These are phyloP conservation scores for Leucocoprinus leucothites DNA, from an alignment of 768 basidiomycete species.

Conservation along the genomic window DNA sequence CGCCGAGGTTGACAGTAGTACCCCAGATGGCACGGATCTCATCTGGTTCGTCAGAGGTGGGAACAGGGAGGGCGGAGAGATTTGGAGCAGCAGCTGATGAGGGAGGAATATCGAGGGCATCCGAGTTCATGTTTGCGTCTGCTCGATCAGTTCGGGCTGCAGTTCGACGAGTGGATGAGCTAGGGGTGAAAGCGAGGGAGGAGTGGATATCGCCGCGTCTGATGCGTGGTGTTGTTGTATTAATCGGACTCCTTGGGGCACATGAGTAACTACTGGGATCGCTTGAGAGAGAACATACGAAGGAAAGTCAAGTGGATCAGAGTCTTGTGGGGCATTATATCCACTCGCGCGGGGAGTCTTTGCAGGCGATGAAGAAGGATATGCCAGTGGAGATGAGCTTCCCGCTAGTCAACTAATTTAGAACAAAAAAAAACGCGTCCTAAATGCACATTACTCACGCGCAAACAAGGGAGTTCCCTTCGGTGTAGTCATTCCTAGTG, in stretches of 20 bases:
- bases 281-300: slow-evolving; percentile 44
- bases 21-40: slow-evolving; percentile 96
- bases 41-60: slow-evolving; percentile 66
- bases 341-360: slow-evolving; percentile 40
- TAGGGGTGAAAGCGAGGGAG: slow-evolving; percentile 58
- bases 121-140: slow-evolving; percentile 50
- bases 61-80: slow-evolving; percentile 59
- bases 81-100: slow-evolving; percentile 50
- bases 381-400: slow-evolving; percentile 62
- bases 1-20: slow-evolving; percentile 88
- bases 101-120: slow-evolving; percentile 54
- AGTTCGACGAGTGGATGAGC: slow-evolving; percentile 36
- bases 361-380: slow-evolving; percentile 60
- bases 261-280: neutral
- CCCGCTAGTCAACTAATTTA: slow-evolving; percentile 32
- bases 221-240: slow-evolving; percentile 61
- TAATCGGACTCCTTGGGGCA: slow-evolving; percentile 44
- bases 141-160: slow-evolving; percentile 23
- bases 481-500: slow-evolving; percentile 54
- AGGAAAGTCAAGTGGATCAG: slow-evolving; percentile 70
- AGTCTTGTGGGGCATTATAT: slow-evolving; percentile 43
- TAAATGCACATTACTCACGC: slow-evolving; percentile 31
- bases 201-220: slow-evolving; percentile 92
- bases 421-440: slow-evolving; percentile 4
- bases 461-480: slow-evolving; percentile 51